Evolutionary conservation across 169 alveolate species (phyloP), one percentile per base, ranked within the genome.

Genomic region (Cryptosporidium parvum): DNA sequence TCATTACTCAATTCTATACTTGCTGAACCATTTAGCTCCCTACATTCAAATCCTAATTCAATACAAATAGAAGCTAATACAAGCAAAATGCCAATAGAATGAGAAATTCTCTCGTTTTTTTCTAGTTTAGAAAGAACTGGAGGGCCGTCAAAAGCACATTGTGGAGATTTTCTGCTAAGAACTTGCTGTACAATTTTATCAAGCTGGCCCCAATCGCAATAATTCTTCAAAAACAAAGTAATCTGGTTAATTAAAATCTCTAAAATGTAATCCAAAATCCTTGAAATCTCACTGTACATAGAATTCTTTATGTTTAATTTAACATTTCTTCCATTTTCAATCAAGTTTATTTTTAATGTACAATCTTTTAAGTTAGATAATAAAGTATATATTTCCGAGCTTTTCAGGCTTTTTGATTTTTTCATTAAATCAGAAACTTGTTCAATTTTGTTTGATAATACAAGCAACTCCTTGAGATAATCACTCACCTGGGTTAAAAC

Each of bases 141-240:
- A 12, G 35, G 9, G 12, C 65, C 52, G 6, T 35, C 9, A 18
- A 44, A 21, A 42, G 16, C 18, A 12, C 1, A 18, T 10, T 29
- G 33, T 18, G 69, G 1, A 7, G 61, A 45, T 9, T 42, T 80
- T 7, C 59, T 80, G 29, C 56, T 44, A 5, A 62, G 9, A 3
- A 80, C 53, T 12, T 59, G 73, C 9, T 80, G 69, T 18, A 80
- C 58, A 16, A 80, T 80, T 62, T 80, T 80, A n/a, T 80, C 89
- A 9, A 62, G 16, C 44, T 65, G 52, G 2, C 89, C 89, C 89
- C 89, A 80, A 62, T 59, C 65, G 53, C 89, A 80, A 31, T 62
- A 80, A 56, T 14, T 31, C 33, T 42, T 80, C 52, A 80, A 33
- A 33, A 59, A 44, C 14, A 12, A n/a, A n/a, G 67, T 10, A 29